Evolutionary conservation across 2,329 filamentous ascomycete genomes (phyloP), one percentile per base, ranked within the genome.

Genomic region (Cadophora malorum): DNA sequence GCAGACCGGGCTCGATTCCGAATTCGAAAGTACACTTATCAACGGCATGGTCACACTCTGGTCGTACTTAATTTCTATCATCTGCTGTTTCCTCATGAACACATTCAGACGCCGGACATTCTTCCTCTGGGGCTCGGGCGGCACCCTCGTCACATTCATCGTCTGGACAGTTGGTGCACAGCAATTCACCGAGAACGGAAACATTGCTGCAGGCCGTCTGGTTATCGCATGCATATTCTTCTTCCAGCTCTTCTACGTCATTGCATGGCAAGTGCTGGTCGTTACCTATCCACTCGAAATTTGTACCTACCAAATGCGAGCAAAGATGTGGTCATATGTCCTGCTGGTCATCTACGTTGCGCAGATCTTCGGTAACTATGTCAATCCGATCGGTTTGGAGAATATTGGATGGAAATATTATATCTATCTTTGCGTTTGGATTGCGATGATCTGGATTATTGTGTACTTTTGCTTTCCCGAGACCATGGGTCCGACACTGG

Each of bases 181-280:
- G 28, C 86, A 85, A 72, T 84, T 85, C 74, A 81, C 82, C 70
- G 81, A 81, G 1, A 75, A 73, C 12, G 77, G 80, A 72, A 79
- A 77, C 21, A 83, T 85, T 74, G 71, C 72, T 3, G 78, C 78
- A 0, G 85, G 84, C 4, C 85, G 83, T 71, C 81, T 83, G 2
- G 85, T 88, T 7, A 72, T 89, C 35, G 83, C 83, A n/a, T 87
- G 87, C 71, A 82, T 89, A 69, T 89, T 87, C 82, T 77, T 87
- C 23, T 89, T 88, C 72, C 83, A 84, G 63, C 80, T 87, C 74
- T 86, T 85, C 72, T 89, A 89, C 77, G 85, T 86, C 69, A 85
- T 89, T 66, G 86, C 84, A 55, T 88, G 86, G 77, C 87, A 84
- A 0, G 86, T 86, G 56, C 80, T 89, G 49, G 80, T 88, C 10